Evolutionary conservation across 1,139 yeast species (phyloP).

Genomic region (Hyphopichia pseudoburtonii): DNA sequence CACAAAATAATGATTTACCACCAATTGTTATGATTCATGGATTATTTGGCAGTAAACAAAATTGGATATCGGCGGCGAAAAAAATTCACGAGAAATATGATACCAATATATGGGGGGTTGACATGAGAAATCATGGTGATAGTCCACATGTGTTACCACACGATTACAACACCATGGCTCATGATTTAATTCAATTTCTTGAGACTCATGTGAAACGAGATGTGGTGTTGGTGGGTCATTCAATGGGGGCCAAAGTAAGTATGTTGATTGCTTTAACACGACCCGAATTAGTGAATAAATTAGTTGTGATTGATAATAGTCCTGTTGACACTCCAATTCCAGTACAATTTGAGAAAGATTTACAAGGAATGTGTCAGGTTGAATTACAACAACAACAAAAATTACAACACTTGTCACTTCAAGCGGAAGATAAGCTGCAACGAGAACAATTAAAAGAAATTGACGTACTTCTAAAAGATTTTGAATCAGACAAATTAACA

Average conservation of each 20-base stretch:
- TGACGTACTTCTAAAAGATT: conserved; percentile 19
- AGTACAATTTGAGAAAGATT: conserved; percentile 21
- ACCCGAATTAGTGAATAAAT: conserved; percentile 37
- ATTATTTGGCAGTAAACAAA: conserved; percentile 46
- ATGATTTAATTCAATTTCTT: conserved; percentile 40
- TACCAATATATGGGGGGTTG: conserved; percentile 41
- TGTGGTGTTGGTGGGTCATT: conserved; percentile 45
- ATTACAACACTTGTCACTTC: not conserved
- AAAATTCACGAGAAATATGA: conserved; percentile 27
- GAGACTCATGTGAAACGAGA: conserved; percentile 13
- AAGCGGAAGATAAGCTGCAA: not conserved
- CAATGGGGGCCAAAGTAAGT: conserved; percentile 55
- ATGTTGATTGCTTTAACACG: conserved; percentile 42
- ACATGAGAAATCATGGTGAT: conserved; percentile 55
- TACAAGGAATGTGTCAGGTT: conserved; percentile 35
- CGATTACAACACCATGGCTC: conserved; percentile 40
- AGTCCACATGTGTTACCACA: conserved; percentile 46
- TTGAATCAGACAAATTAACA: conserved; percentile 23
- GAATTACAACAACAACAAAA: conserved; percentile 13
- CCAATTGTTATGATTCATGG: conserved; percentile 51
- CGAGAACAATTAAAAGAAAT: conserved; percentile 9
- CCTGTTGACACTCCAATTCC: conserved; percentile 35
- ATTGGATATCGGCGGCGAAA: conserved; percentile 39
- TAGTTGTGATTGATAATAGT: conserved; percentile 50
- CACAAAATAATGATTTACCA: no score